Conservation (phyloP, 2,329 filamentous ascomycete genomes). For the Gyromitra esculenta region DNA sequence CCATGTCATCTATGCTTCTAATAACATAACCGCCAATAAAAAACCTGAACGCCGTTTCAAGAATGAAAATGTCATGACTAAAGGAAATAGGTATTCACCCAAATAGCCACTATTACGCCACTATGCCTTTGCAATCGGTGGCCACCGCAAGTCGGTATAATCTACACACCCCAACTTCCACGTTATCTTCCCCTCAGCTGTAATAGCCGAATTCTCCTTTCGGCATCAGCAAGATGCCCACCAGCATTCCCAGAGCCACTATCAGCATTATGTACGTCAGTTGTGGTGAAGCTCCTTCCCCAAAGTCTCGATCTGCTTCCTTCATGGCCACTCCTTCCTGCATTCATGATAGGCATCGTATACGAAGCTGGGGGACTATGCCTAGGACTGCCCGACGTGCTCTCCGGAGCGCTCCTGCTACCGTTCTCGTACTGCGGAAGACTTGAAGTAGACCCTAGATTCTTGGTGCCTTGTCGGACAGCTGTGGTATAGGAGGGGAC, state of each 20-base stretch:
- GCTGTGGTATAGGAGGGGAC: slow-evolving; percentile 82
- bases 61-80: slow-evolving; percentile 14
- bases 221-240: slow-evolving; percentile 24
- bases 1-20: slow-evolving; percentile 20
- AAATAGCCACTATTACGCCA: slow-evolving; percentile 1
- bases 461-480: slow-evolving; percentile 71
- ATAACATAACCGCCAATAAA: slow-evolving; percentile 15
- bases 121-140: neutral
- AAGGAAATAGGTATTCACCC: neutral
- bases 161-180: neutral
- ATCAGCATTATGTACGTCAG: slow-evolving; percentile 16
- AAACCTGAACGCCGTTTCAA: slow-evolving; percentile 32
- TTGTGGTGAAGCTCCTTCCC: slow-evolving; percentile 32
- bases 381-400: slow-evolving; percentile 20
- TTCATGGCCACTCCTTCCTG: slow-evolving; percentile 38
- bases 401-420: slow-evolving; percentile 26
- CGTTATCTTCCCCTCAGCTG: slow-evolving; percentile 34
- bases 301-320: slow-evolving; percentile 43
- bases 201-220: slow-evolving; percentile 36
- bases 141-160: neutral
- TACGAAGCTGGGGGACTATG: slow-evolving; percentile 34
- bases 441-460: slow-evolving; percentile 63
- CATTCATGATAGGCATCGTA: slow-evolving; percentile 31
- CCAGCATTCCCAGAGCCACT: slow-evolving; percentile 8
- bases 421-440: slow-evolving; percentile 47